Conservation (phyloP, 73 alveolate species). For the Tetrahymena borealis region DNA sequence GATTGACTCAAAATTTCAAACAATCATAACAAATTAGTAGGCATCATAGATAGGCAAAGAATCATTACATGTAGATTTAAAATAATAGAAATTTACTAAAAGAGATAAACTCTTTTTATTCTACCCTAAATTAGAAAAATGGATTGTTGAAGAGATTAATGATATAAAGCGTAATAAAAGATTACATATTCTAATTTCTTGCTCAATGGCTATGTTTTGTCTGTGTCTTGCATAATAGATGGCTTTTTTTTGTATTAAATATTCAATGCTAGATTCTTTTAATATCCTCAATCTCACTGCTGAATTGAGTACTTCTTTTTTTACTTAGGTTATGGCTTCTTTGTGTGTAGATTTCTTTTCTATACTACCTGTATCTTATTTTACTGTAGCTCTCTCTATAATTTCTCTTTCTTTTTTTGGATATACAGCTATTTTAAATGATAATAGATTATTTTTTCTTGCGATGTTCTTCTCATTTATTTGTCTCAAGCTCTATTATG, state of each 20-base stretch:
- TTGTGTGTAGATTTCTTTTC: not conserved
- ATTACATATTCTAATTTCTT: not conserved
- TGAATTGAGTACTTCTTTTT: not conserved
- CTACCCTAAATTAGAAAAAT: not conserved
- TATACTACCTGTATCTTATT: not conserved
- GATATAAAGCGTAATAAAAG: not conserved
- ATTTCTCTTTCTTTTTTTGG: not conserved
- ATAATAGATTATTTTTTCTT: not conserved
- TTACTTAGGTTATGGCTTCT: not conserved
- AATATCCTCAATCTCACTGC: not conserved
- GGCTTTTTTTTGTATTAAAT: not conserved
- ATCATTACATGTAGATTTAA: not conserved
- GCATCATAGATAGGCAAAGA: not conserved
- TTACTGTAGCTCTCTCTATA: not conserved
- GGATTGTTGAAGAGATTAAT: not conserved
- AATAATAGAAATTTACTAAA: not conserved
- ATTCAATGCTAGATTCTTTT: not conserved
- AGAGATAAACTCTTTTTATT: not conserved
- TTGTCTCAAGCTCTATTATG: not conserved
- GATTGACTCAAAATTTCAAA: not conserved
- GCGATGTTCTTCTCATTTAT: not conserved
- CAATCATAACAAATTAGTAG: not conserved
- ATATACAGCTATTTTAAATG: not conserved
- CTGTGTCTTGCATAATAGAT: not conserved
- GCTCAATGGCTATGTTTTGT: not conserved